A percentile compares a stretch with the other conserved stretches of the same genome.
Conservation (phyloP, 2,329 filamentous ascomycete genomes). For the Penicillium brasilianum region DNA sequence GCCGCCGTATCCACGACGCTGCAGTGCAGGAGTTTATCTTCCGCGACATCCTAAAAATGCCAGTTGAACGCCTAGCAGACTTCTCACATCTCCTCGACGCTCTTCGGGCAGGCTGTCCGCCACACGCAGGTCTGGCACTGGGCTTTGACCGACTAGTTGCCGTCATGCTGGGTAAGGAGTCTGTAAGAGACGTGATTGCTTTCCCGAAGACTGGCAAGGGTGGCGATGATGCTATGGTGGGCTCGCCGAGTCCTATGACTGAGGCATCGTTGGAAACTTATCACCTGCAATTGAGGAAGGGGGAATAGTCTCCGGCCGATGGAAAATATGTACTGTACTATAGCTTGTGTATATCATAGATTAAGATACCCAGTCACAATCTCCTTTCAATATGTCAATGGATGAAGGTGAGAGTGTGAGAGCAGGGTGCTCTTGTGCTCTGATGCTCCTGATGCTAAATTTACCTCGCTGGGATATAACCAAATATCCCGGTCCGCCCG, state of each 20-base stretch:
- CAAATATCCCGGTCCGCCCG: no score
- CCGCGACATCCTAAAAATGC: conserved; percentile 81
- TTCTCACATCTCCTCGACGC: conserved; percentile 87
- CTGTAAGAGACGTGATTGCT: conserved; percentile 90
- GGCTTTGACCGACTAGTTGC: conserved; percentile 89
- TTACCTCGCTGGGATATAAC: no score
- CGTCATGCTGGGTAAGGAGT: conserved; percentile 74
- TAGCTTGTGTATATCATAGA: conserved; percentile 20
- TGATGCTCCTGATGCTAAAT: no score
- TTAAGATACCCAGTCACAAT: conserved; percentile 23
- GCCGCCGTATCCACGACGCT: conserved; percentile 85
- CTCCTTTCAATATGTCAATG: conserved; percentile 6
- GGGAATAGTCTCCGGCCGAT: neutral
- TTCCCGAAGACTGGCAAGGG: conserved; percentile 94
- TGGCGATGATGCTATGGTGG: conserved; percentile 82
- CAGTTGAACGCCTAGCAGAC: conserved; percentile 70
- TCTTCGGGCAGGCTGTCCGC: conserved; percentile 83
- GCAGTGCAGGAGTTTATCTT: conserved; percentile 84
- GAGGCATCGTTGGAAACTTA: conserved; percentile 64
- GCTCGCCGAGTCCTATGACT: conserved; percentile 73
- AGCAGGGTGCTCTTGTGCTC: neutral
- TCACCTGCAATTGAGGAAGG: conserved; percentile 54
- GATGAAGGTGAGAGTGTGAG: neutral
- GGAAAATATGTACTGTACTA: conserved; percentile 16
- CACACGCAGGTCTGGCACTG: conserved; percentile 90